Conservation (phyloP, 2,329 filamentous ascomycete genomes). For the Drechmeria coniospora region DNA sequence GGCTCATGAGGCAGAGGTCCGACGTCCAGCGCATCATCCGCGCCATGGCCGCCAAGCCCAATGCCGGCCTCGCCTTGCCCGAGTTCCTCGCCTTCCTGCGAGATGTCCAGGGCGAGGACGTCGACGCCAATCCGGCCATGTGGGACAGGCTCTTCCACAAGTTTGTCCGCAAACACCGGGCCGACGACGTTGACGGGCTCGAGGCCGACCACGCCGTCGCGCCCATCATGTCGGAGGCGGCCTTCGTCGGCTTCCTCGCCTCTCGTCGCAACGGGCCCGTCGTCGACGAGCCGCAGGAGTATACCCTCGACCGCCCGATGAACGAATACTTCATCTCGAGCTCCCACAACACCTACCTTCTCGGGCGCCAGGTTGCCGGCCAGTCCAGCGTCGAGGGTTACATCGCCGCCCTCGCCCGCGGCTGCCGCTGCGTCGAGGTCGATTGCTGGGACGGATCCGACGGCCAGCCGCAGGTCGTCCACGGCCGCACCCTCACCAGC, state of each 20-base stretch:
- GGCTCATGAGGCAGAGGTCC: constrained; percentile 65
- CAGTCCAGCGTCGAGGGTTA: constrained; percentile 91
- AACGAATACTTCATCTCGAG: constrained; percentile 98
- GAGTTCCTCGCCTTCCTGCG: constrained; percentile 67
- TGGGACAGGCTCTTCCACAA: constrained; percentile 64
- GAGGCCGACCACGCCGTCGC: constrained; percentile 30
- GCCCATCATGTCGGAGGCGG: constrained; percentile 55
- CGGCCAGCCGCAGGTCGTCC: constrained; percentile 76
- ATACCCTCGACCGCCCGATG: constrained; percentile 63
- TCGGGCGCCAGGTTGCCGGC: constrained; percentile 79
- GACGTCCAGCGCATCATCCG: constrained; percentile 67
- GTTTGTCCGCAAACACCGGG: constrained; percentile 44
- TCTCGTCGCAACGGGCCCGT: constrained; percentile 61
- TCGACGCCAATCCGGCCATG: constrained; percentile 44
- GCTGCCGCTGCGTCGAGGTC: constrained; percentile 90
- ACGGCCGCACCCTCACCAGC: constrained; percentile 78
- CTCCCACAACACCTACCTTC: constrained; percentile 94
- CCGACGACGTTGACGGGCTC: constrained; percentile 26
- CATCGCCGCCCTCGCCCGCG: constrained; percentile 71
- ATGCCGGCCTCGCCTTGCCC: constrained; percentile 49
- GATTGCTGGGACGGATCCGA: constrained; percentile 95
- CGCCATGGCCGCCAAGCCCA: constrained; percentile 39
- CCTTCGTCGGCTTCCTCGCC: constrained; percentile 62
- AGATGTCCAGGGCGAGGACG: constrained; percentile 59
- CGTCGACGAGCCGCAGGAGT: constrained; percentile 41